Conservation (phyloP, 2,329 filamentous ascomycete genomes). For the Metarhizium robertsii region DNA sequence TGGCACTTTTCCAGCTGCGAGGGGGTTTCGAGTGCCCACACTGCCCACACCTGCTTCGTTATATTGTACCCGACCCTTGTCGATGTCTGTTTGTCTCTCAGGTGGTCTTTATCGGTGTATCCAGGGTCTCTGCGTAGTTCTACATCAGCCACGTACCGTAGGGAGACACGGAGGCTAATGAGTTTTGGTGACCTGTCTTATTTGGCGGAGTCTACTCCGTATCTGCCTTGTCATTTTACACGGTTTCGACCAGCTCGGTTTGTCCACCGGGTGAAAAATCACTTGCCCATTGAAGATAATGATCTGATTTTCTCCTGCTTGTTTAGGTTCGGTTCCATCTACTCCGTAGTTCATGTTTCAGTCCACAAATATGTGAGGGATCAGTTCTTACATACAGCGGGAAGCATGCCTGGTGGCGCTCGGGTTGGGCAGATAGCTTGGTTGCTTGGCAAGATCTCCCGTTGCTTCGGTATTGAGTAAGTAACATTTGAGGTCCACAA, state of each 20-base stretch:
- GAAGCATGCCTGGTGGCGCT: neutral
- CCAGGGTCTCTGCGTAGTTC: neutral
- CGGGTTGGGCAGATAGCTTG: neutral
- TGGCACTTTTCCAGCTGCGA: neutral
- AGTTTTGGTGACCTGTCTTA: neutral
- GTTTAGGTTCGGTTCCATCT: too few relatives aligned
- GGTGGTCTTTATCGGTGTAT: slow-evolving; percentile 1
- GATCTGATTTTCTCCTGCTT: neutral
- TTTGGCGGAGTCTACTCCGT: neutral
- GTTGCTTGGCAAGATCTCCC: neutral
- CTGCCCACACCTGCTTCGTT: neutral
- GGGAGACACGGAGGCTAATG: neutral
- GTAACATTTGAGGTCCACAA: neutral
- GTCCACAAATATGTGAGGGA: too few relatives aligned
- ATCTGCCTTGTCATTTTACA: neutral
- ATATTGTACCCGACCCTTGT: neutral
- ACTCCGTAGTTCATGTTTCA: too few relatives aligned
- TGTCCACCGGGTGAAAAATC: neutral
- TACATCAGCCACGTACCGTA: neutral
- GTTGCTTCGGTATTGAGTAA: neutral
- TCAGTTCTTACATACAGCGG: neutral
- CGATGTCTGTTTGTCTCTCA: neutral
- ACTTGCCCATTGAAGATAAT: neutral
- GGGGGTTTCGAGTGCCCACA: neutral
- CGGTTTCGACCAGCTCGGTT: neutral